These are phyloP conservation scores for Neopestalotiopsis sp. DNA, from an alignment of 2,329 filamentous ascomycete species.

Conservation along the genomic window DNA sequence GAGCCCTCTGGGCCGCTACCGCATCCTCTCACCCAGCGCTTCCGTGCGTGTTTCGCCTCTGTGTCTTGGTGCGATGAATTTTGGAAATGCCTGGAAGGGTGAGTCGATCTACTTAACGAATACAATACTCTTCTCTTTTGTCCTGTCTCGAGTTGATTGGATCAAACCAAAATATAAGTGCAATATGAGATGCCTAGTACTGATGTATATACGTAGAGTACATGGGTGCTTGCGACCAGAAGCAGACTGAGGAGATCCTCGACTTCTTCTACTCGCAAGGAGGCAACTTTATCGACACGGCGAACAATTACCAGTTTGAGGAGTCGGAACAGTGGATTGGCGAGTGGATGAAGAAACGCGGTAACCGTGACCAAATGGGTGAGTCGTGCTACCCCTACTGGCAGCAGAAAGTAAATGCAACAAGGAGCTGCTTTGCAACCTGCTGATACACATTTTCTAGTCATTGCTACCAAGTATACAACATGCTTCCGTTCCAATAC, in stretches of 20 bases:
- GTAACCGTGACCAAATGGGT: constrained; percentile 70
- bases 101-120: background rate
- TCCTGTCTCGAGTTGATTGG: background rate
- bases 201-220: constrained; percentile 31
- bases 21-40: constrained; percentile 69
- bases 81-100: constrained; percentile 57
- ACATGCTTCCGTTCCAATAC: constrained; percentile 57
- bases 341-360: constrained; percentile 70
- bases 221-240: constrained; percentile 70
- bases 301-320: constrained; percentile 70
- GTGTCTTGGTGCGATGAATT: constrained; percentile 64
- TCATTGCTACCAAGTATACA: constrained; percentile 73
- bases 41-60: constrained; percentile 71
- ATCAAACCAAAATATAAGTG: no score
- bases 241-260: constrained; percentile 65
- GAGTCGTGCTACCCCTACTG: constrained; percentile 24
- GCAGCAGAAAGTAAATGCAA: no score
- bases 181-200: background rate
- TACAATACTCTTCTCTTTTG: background rate
- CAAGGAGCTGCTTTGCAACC: background rate
- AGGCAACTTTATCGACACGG: constrained; percentile 77
- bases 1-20: constrained; percentile 68
- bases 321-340: constrained; percentile 71
- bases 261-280: constrained; percentile 67
- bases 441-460: constrained; percentile 37